These are phyloP conservation scores for Clitoria ternatea DNA, from an alignment of 306 rosid species.

Conservation along the genomic window DNA sequence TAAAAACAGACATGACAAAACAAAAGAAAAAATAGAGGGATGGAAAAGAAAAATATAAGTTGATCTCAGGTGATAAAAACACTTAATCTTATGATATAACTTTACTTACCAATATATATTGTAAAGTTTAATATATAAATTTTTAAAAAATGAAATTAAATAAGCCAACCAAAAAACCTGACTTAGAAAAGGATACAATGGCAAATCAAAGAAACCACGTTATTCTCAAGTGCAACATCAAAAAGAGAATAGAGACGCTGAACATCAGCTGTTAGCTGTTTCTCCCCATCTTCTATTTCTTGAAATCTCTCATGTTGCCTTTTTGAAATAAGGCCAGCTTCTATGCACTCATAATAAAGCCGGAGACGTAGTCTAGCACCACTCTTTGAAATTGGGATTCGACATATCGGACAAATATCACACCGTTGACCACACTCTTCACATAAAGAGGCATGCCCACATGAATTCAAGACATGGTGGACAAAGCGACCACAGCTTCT, in stretches of 20 bases:
- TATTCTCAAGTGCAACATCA: constrained; percentile 98
- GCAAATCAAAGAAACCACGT: constrained; percentile 79
- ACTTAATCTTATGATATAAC: neutral
- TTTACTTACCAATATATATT: neutral
- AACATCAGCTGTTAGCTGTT: constrained; percentile 68
- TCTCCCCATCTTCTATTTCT: constrained; percentile 73
- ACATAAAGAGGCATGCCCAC: constrained; percentile 95
- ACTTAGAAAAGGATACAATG: constrained; percentile 76
- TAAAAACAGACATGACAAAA: neutral
- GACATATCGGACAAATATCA: constrained; percentile 85
- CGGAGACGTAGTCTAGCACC: constrained; percentile 58
- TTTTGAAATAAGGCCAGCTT: constrained; percentile 85
- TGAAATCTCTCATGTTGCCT: constrained; percentile 73
- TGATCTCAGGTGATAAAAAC: neutral
- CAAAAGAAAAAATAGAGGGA: neutral
- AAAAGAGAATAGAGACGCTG: constrained; percentile 78
- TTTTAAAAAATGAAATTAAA: neutral
- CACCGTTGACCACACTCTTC: constrained; percentile 92
- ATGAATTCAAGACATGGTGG: constrained; percentile 62
- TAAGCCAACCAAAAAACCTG: neutral
- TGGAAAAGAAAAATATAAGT: neutral
- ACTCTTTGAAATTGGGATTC: constrained; percentile 61
- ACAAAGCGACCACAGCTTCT: constrained; percentile 94
- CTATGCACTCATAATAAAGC: constrained; percentile 74
- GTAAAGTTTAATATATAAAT: neutral